These are phyloP conservation scores for Tothia fuscella DNA, from an alignment of 2,329 filamentous ascomycete species.

Conservation along the genomic window DNA sequence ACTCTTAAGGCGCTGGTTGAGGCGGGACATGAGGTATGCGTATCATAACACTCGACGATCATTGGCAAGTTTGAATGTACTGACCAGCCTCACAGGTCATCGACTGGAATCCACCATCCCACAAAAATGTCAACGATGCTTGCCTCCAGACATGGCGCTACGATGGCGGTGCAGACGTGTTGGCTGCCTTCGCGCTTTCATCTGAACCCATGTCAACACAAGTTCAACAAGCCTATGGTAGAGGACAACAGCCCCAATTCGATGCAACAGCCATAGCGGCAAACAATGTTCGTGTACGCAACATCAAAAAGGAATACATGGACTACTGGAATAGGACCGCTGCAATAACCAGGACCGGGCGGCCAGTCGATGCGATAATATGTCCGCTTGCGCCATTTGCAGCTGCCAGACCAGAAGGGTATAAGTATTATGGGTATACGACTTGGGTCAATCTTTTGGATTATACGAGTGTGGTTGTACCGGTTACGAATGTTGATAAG, in stretches of 20 bases:
- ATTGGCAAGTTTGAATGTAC: neutral
- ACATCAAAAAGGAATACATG: constrained; percentile 23
- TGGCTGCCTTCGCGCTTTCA: constrained; percentile 21
- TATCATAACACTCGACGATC: neutral
- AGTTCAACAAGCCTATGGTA: constrained; percentile 14
- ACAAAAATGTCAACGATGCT: neutral
- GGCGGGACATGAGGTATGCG: constrained; percentile 10
- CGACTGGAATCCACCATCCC: constrained; percentile 13
- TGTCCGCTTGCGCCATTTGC: constrained; percentile 26
- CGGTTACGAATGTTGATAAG: constrained; percentile 43
- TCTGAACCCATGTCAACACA: constrained; percentile 22
- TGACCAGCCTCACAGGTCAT: constrained; percentile 8
- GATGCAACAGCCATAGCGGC: constrained; percentile 22
- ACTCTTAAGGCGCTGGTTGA: constrained; percentile 10
- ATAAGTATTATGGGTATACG: constrained; percentile 28
- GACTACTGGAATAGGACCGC: constrained; percentile 27
- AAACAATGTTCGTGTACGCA: constrained; percentile 20
- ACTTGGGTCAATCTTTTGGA: constrained; percentile 42
- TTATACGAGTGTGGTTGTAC: constrained; percentile 43
- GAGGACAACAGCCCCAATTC: constrained; percentile 15
- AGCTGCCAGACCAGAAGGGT: constrained; percentile 20
- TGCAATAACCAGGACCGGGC: constrained; percentile 18
- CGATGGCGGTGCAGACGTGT: constrained; percentile 22
- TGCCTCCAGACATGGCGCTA: constrained; percentile 19
- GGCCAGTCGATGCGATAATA: constrained; percentile 27